Evolutionary conservation across 2,329 filamentous ascomycete genomes (phyloP).

Genomic region (Stagonosporopsis chrysanthemi): DNA sequence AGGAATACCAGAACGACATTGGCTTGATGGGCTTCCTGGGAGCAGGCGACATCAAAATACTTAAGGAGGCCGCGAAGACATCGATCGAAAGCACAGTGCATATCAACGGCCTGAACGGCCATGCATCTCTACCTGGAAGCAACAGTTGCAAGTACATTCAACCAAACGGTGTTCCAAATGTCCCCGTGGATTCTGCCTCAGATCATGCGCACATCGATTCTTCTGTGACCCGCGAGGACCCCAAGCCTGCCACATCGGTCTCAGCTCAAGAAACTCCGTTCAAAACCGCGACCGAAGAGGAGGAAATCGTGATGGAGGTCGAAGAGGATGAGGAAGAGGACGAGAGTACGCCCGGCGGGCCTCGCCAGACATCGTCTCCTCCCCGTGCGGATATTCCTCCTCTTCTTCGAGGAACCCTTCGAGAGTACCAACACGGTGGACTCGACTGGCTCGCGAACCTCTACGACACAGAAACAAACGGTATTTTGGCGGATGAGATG

Average conservation of each 20-base stretch:
- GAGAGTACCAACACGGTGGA: constrained; percentile 97
- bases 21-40: constrained; percentile 48
- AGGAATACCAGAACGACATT: constrained; percentile 32
- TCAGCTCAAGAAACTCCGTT: background rate
- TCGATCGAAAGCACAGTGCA: constrained; percentile 45
- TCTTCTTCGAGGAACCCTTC: constrained; percentile 83
- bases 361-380: constrained; percentile 41
- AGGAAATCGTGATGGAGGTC: constrained; percentile 22
- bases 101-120: constrained; percentile 31
- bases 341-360: constrained; percentile 25
- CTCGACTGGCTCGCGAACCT: constrained; percentile 95
- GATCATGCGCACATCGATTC: background rate
- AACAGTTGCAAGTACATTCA: constrained; percentile 50
- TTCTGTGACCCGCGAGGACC: background rate
- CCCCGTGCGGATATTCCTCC: constrained; percentile 53
- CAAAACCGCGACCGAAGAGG: constrained; percentile 19
- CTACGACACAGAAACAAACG: constrained; percentile 91
- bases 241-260: background rate
- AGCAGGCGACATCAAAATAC: constrained; percentile 43
- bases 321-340: constrained; percentile 30
- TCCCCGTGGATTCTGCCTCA: background rate
- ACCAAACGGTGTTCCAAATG: background rate
- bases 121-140: constrained; percentile 52
- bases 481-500: constrained; percentile 98
- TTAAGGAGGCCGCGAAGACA: constrained; percentile 44